Conservation (phyloP, 805 yeast genomes). For the Ogataea neopini region DNA sequence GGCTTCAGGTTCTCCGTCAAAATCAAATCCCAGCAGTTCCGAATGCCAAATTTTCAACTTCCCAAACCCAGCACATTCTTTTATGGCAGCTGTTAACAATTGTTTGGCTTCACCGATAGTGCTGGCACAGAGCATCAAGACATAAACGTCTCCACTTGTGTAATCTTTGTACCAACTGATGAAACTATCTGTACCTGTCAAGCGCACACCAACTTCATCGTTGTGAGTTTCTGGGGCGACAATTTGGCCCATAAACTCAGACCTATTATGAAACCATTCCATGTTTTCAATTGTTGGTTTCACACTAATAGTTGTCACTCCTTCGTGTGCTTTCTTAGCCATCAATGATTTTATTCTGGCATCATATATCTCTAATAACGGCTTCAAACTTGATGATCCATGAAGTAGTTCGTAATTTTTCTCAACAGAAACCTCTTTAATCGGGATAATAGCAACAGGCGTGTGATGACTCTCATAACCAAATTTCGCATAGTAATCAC, state of each 20-base stretch:
- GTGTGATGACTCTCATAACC: conserved; percentile 47
- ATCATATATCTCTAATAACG: conserved; percentile 14
- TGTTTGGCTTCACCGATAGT: conserved; percentile 11
- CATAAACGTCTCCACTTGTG: conserved; percentile 10
- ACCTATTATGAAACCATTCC: conserved; percentile 46
- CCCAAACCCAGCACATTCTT: conserved; percentile 16
- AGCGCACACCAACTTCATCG: conserved; percentile 13
- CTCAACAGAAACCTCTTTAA: conserved; percentile 1
- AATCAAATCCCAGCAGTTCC: conserved; percentile 20
- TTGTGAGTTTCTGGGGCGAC: conserved; percentile 7
- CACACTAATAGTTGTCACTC: conserved; percentile 18
- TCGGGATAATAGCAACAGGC: conserved; percentile 21
- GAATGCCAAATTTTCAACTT: conserved; percentile 28
- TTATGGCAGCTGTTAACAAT: conserved; percentile 16
- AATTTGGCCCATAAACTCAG: conserved; percentile 21
- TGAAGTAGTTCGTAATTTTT: neutral
- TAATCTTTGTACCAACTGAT: conserved; percentile 46
- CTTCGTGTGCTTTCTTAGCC: neutral
- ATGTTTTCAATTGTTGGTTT: conserved; percentile 37
- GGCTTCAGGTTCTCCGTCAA: neutral
- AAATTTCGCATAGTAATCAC: conserved; percentile 60
- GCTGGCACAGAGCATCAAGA: conserved; percentile 25
- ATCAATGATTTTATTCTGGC: conserved; percentile 5
- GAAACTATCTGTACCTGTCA: conserved; percentile 31
- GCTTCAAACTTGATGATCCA: neutral